phyloP scores from a whole-genome alignment of 2,329 filamentous ascomycete genomes.

The Fusarium sp. region DNA sequence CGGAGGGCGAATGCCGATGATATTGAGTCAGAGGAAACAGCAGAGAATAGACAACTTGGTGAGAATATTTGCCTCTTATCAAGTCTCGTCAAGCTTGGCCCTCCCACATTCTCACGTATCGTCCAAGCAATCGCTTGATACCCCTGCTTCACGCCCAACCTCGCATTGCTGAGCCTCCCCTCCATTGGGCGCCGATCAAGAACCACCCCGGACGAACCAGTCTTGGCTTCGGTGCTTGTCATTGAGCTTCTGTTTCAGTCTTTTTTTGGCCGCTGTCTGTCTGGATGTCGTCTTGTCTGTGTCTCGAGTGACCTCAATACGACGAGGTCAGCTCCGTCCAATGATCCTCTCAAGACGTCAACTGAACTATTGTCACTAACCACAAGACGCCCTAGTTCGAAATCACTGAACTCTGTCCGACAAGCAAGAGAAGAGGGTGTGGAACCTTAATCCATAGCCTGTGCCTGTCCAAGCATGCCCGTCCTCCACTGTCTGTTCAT shows the following conservation, averaged over 20 bases:
- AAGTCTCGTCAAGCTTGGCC: background rate
- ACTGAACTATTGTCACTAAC: conserved; percentile 5
- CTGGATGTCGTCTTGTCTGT: background rate
- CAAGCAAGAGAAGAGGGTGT: conserved; percentile 34
- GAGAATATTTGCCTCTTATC: conserved; percentile 12
- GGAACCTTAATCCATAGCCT: conserved; percentile 39
- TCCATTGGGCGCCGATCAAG: conserved; percentile 36
- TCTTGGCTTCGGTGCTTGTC: conserved; percentile 27
- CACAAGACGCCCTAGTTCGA: conserved; percentile 1
- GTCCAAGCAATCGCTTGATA: conserved; percentile 18
- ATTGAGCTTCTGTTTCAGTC: conserved; percentile 15
- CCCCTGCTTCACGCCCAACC: conserved; percentile 33
- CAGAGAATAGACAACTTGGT: background rate
- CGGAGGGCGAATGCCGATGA: conserved; percentile 11
- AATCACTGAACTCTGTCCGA: conserved; percentile 4
- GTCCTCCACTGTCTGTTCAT: background rate
- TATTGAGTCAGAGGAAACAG: background rate
- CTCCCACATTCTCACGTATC: conserved; percentile 14
- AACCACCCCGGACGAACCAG: conserved; percentile 24
- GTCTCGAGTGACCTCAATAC: conserved; percentile 2
- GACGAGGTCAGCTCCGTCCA: background rate
- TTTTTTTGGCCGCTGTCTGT: background rate
- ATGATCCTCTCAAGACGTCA: conserved; percentile 14
- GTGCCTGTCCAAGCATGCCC: background rate
- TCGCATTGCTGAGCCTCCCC: conserved; percentile 27